phyloP scores from a whole-genome alignment of 2,329 filamentous ascomycete genomes.

The Sclerotinia minor region DNA sequence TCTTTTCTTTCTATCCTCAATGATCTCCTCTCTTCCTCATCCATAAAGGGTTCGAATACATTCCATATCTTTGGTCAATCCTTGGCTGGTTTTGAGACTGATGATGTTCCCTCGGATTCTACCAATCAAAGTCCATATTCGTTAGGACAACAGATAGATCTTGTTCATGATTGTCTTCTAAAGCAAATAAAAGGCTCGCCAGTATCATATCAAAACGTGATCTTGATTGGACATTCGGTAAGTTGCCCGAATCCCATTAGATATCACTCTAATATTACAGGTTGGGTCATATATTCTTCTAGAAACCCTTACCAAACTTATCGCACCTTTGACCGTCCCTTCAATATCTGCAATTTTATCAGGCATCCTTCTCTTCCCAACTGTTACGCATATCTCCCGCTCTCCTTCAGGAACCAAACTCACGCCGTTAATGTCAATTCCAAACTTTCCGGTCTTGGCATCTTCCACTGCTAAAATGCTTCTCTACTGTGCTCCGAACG shows the following conservation, averaged over 20 bases:
- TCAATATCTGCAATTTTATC: slow-evolving; percentile 35
- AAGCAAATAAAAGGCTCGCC: slow-evolving; percentile 34
- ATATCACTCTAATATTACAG: slow-evolving; percentile 51
- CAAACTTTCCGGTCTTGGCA: slow-evolving; percentile 35
- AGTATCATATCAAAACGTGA: slow-evolving; percentile 55
- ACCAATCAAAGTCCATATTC: slow-evolving; percentile 42
- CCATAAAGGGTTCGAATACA: slow-evolving; percentile 36
- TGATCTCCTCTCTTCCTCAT: slow-evolving; percentile 50
- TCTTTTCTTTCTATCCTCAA: slow-evolving; percentile 64
- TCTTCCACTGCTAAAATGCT: slow-evolving; percentile 39
- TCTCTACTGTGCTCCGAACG: slow-evolving; percentile 47
- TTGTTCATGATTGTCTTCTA: slow-evolving; percentile 30
- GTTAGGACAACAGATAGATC: slow-evolving; percentile 54
- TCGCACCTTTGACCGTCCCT: slow-evolving; percentile 24
- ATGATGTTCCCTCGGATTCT: slow-evolving; percentile 46
- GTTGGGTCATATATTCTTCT: slow-evolving; percentile 67
- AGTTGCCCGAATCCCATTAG: slow-evolving; percentile 70
- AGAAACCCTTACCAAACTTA: slow-evolving; percentile 57
- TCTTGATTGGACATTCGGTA: slow-evolving; percentile 73
- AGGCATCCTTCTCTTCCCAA: slow-evolving; percentile 71
- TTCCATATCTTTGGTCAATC: slow-evolving; percentile 58
- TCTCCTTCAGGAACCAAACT: slow-evolving; percentile 61
- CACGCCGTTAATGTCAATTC: slow-evolving; percentile 45
- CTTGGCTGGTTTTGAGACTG: slow-evolving; percentile 57
- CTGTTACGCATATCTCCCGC: slow-evolving; percentile 67